Evolutionary conservation across 1,284 basidiomycete genomes (phyloP), one percentile per base, ranked within the genome.

Genomic region (Tilletia setariae): DNA sequence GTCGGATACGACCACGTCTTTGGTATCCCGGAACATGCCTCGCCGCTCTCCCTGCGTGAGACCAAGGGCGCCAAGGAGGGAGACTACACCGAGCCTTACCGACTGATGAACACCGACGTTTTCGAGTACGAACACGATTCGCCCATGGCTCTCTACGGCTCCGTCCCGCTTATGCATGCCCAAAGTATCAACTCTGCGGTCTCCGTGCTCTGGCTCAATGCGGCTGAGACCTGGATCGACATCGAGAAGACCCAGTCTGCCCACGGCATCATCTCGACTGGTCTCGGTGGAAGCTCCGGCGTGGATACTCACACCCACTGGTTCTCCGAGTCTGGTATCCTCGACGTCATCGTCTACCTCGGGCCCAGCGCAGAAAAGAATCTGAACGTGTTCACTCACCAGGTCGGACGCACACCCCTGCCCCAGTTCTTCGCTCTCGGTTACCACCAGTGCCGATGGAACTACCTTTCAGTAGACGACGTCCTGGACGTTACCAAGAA

Each of bases 391-490:
- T 98, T 94, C 82, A 87, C 92, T 0, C 83, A 85, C 25, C 86
- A 98, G 42, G 95, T 94, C 0, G 95, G 96, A 1, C 88, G 90
- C 0, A 89, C 92, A 0, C 89, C 90, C 1, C 85, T 98, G 19
- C 96, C 96, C 0, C 90, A 93, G 2, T 88, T 92, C 63, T 98
- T 93, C 88, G 89, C 93, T 32, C 87, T 97, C 65, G 95, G 90
- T 0, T 95, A 98, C 82, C 95, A 99, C 84, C 95, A 98, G 83
- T 98, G 94, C 83, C 87, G 96, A 59, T 98, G 96, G 96, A 98
- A 98, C 84, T 99, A 99, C 80, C 87, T 96, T 74, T 92, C 89
- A 81, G 90, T 92, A 63, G 89, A 90, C 13, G 96, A 98, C 81
- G 87, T 98, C 4, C 87, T 93, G 21, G 86, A 87, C n/a, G 93